Base-by-base conservation (phyloP, 257 asterid species). In the Osmanthus fragrans region DNA sequence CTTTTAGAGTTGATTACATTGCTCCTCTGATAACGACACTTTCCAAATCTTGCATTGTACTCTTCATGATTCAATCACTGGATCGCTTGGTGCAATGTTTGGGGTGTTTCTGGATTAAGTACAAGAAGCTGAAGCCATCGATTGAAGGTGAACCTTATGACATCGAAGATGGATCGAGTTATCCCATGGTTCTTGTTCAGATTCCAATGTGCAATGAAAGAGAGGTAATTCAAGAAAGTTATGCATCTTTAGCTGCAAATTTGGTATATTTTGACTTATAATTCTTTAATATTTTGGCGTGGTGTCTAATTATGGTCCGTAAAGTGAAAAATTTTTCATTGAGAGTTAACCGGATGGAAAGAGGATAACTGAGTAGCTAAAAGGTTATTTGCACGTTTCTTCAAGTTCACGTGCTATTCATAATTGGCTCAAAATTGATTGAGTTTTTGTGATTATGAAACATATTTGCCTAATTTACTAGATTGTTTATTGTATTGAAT, bases 161-260 rank as follows among this genome's bases (percentile, higher is more conserved):
- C 58, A 30, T 86, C 25, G 97, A 94, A 42, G 95, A 85, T 72
- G 92, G 85, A 42, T 85, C 89, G 2, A 85, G 81, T 65, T 92
- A 68, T 70, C 98, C 98, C 2, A 92, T 89, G 95, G 98, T 94
- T 85, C 95, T 94, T 86, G 90, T 94, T 65, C 98, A 94, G 88
- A 92, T 93, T 81, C 98, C 98, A 0, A 93, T 93, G 98, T 90
- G 98, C 90, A 93, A 92, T 80, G 98, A 94, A 75, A 94, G 82
- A 87, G 98, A 94, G 98, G 98, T 92, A 87, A 8, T 27, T 25
- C 19, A 27, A 23, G 5, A 63, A 63, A 4, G 9, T 6, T 11
- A 42, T 34, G 23, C 58, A 7, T 29, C 34, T 39, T 54, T 25
- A 11, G 34, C 33, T 10, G 67, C 32, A n/a, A 63, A 7, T n/a